Conservation (phyloP, 768 basidiomycete genomes). For the Leccinum imitatum region DNA sequence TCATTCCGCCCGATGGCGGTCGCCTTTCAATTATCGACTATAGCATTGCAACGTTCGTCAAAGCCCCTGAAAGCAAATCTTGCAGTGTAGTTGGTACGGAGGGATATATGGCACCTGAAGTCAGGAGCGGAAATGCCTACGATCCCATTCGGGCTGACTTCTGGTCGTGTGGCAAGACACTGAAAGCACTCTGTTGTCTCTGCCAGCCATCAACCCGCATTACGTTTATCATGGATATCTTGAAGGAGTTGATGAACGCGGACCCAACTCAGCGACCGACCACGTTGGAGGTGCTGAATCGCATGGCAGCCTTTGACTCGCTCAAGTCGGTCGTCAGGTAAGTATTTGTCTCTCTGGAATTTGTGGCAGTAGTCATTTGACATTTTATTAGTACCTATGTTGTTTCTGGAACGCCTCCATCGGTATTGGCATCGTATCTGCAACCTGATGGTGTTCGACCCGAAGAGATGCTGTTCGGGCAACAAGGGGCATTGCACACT, state of each 20-base stretch:
- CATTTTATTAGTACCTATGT: slow-evolving; percentile 52
- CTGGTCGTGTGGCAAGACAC: not conserved
- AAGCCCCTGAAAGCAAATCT: not conserved
- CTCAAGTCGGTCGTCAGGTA: slow-evolving; percentile 69
- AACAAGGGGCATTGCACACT: slow-evolving; percentile 49
- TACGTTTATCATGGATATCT: not conserved
- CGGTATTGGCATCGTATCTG: slow-evolving; percentile 58
- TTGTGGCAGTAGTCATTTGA: slow-evolving; percentile 2
- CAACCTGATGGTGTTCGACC: slow-evolving; percentile 39
- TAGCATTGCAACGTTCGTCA: not conserved
- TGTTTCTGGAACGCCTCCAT: slow-evolving; percentile 42
- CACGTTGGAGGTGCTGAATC: not conserved
- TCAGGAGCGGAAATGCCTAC: not conserved
- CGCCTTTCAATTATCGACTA: not conserved
- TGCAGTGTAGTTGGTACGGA: not conserved
- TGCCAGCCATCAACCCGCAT: not conserved
- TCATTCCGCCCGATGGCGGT: not conserved
- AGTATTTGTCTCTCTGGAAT: slow-evolving; percentile 8
- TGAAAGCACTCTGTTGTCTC: not conserved
- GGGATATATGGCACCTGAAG: not conserved
- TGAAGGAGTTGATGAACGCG: not conserved
- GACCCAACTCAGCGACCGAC: not conserved
- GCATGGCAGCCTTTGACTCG: slow-evolving; percentile 22
- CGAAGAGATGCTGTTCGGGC: slow-evolving; percentile 58
- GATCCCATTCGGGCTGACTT: not conserved